Percentiles rank a stretch among this genome's conserved stretches.
Conservation (phyloP, 2,329 filamentous ascomycete species). For the Fusarium nodosum region DNA sequence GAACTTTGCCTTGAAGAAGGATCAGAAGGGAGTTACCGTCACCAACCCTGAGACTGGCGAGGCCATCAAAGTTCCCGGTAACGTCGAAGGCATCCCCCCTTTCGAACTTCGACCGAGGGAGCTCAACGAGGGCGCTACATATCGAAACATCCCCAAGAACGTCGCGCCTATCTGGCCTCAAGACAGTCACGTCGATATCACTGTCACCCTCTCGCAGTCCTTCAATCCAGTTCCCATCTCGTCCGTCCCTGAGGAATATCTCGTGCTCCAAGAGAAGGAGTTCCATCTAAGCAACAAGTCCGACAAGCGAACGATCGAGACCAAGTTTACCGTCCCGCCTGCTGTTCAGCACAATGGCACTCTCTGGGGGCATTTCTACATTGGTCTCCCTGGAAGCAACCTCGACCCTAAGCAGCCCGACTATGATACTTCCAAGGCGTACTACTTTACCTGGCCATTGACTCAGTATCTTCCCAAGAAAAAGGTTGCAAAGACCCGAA, state of each 20-base stretch:
- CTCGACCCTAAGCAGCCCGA: slow-evolving; percentile 80
- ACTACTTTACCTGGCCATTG: slow-evolving; percentile 86
- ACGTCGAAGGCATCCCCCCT: slow-evolving; percentile 70
- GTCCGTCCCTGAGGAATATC: slow-evolving; percentile 72
- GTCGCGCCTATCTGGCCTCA: slow-evolving; percentile 90
- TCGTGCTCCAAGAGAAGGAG: slow-evolving; percentile 83
- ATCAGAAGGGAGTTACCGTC: slow-evolving; percentile 62
- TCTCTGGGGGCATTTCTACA: slow-evolving; percentile 93
- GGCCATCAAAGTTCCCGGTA: slow-evolving; percentile 66
- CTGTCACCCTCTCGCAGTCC: slow-evolving; percentile 85
- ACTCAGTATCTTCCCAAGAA: slow-evolving; percentile 94
- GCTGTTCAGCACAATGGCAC: slow-evolving; percentile 92
- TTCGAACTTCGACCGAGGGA: slow-evolving; percentile 74
- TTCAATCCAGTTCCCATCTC: slow-evolving; percentile 77
- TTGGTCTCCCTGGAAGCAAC: slow-evolving; percentile 80
- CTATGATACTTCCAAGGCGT: slow-evolving; percentile 82
- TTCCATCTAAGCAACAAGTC: slow-evolving; percentile 85
- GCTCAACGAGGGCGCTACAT: slow-evolving; percentile 72
- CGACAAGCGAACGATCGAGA: slow-evolving; percentile 82
- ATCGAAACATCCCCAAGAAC: slow-evolving; percentile 74
- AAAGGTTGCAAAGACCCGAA: slow-evolving; percentile 88
- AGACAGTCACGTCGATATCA: slow-evolving; percentile 83
- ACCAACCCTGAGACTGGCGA: slow-evolving; percentile 66
- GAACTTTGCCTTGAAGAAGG: slow-evolving; percentile 65
- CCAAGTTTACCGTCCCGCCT: slow-evolving; percentile 80